A percentile compares a stretch with the other conserved stretches of the same genome.
These are phyloP conservation scores for Gaultheria prostrata DNA, from an alignment of 148 eudicot species.

Conservation along the genomic window DNA sequence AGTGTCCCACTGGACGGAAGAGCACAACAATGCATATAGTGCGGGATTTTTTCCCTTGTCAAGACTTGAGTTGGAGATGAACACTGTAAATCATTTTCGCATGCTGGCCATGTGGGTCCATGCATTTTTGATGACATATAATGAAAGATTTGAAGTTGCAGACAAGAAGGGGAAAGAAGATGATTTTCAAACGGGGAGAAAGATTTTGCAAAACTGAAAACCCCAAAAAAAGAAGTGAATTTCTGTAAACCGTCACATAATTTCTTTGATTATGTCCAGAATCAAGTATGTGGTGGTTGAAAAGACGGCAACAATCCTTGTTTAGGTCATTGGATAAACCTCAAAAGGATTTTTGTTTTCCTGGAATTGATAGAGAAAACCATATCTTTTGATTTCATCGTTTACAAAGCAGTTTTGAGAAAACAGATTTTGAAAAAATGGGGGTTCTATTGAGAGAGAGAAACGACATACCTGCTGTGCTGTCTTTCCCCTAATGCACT, in stretches of 20 bases:
- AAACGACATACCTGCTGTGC: too few species aligned
- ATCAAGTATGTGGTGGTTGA: not conserved
- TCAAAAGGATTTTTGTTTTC: not conserved
- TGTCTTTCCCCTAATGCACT: not conserved
- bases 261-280: not conserved
- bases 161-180: not conserved
- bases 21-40: too few species aligned
- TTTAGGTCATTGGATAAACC: not conserved
- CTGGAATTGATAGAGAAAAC: not conserved
- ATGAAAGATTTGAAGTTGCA: not conserved
- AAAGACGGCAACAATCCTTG: not conserved
- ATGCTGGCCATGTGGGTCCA: too few species aligned
- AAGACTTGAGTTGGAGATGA: not conserved
- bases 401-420: too few species aligned
- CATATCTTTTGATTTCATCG: not conserved
- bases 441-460: too few species aligned
- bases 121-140: not conserved
- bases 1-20: too few species aligned
- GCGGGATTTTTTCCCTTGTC: too few species aligned
- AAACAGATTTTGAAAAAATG: too few species aligned
- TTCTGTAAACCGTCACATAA: not conserved
- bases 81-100: too few species aligned
- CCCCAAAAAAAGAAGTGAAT: not conserved
- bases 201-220: not conserved
- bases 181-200: not conserved